phyloP scores from a whole-genome alignment of 108 stramenopile species.

The Skeletonema tropicum region DNA sequence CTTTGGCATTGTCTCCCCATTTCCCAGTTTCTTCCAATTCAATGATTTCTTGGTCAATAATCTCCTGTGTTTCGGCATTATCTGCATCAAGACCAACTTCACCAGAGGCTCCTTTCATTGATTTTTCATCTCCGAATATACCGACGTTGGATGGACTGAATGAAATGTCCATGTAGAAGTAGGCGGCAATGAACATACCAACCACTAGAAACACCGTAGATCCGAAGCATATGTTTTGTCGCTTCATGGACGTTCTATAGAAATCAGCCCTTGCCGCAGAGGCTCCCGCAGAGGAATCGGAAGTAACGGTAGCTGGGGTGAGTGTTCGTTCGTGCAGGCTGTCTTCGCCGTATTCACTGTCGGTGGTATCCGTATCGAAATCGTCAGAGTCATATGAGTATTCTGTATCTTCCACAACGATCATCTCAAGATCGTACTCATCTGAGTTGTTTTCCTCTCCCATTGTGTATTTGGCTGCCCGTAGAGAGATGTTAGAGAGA shows the following conservation, averaged over 20 bases:
- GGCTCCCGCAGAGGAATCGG: constrained; percentile 2
- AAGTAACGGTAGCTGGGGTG: background rate
- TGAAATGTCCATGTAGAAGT: constrained; percentile 43
- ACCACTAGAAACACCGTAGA: constrained; percentile 22
- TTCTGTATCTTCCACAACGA: background rate
- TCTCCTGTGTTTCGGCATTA: constrained; percentile 51
- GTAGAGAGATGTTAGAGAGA: background rate
- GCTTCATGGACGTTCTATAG: constrained; percentile 26
- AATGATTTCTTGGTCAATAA: constrained; percentile 36
- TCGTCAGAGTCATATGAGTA: constrained; percentile 10
- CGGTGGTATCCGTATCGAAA: background rate
- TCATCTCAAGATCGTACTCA: constrained; percentile 2
- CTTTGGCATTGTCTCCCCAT: constrained; percentile 35
- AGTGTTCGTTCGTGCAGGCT: constrained; percentile 4
- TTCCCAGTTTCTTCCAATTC: constrained; percentile 33
- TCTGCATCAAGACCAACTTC: constrained; percentile 49
- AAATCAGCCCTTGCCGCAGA: constrained; percentile 6
- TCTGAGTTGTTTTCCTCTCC: background rate
- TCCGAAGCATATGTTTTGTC: constrained; percentile 58
- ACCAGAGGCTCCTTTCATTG: constrained; percentile 47
- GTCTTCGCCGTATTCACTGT: constrained; percentile 23
- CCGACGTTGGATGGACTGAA: constrained; percentile 38
- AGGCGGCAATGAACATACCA: constrained; percentile 33
- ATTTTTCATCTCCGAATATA: constrained; percentile 42
- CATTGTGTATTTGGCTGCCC: background rate